Percentiles rank a stretch among this genome's conserved stretches.
Evolutionary conservation across 345 rosid genomes (phyloP).

Genomic region (Dipteronia dyeriana): DNA sequence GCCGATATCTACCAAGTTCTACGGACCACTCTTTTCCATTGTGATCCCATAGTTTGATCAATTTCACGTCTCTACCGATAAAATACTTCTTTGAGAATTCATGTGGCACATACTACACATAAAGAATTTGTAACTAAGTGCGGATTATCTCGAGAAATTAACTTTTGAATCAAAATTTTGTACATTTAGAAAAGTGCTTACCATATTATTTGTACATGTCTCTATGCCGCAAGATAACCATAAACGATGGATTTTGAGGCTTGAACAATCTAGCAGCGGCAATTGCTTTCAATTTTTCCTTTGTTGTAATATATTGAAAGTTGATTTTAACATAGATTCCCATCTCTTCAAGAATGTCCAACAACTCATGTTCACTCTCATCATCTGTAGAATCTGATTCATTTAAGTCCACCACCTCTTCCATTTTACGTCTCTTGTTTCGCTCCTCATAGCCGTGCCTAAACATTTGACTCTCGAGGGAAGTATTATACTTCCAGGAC

Average conservation of each 20-base stretch:
- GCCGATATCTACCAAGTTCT: no score
- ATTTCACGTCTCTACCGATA: neutral
- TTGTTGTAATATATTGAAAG: neutral
- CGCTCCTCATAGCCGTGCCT: neutral
- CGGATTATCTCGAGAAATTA: no score
- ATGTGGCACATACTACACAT: conserved; percentile 17
- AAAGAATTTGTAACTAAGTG: no score
- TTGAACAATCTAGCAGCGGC: neutral
- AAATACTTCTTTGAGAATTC: conserved; percentile 18
- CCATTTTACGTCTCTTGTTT: conserved; percentile 15
- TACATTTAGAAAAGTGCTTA: neutral
- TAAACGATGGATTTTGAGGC: neutral
- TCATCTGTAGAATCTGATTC: neutral
- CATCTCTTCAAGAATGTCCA: neutral
- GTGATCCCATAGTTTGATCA: conserved; percentile 23
- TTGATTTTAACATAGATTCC: neutral
- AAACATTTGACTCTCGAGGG: neutral
- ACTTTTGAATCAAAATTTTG: no score
- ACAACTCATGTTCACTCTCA: neutral
- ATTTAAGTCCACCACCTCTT: conserved; percentile 3
- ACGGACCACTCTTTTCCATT: conserved; percentile 25
- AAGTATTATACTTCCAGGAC: no score
- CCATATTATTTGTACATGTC: neutral
- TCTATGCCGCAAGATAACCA: neutral
- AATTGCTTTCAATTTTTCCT: neutral